Base-by-base conservation (phyloP, 2,329 filamentous ascomycete genomes). In the Ophiostoma perfectum region DNA sequence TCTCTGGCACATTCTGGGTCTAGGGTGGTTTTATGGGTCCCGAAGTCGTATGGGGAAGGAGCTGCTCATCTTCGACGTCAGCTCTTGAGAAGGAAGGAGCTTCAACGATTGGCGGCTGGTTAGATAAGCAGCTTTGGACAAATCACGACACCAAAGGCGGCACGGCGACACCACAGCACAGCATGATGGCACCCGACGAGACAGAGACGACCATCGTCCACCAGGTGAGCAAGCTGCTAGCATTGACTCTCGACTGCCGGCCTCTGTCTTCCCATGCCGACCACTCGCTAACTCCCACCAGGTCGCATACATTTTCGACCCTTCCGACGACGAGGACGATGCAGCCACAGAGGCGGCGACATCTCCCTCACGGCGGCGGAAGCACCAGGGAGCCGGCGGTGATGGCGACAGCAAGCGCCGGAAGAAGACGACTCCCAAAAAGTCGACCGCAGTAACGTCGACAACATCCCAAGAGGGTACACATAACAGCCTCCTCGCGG, bases 301-400 rank as follows among this genome's bases (percentile, higher is more conserved):
- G 87, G 82, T 83, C 64, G 85, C 86, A 68, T 90, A 87, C 75
- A 78, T 90, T 71, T 90, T 88, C 76, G 81, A 83, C 70, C 83
- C 86, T 69, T 77, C 81, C 62, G 78, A 80, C 69, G 76, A 78
- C 42, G 78, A 75, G 66, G 71, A 75, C 60, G 73, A 72, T 27
- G 38, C 66, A 62, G 27, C 41, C 47, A 14, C 60, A 14, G 27
- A n/a, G 9, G 14, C 47, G 45, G n/a, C 45, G 47, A 7, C 47
- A 16, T 9, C 58, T 58, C 4, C 66, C 27, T 49, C 68, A 36
- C n/a, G 41, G 16, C 68, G 47, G 41, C 18, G 52, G n/a, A 64
- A 64, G 63, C 9, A 18, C 4, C 14, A 44, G 9, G 39, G 58
- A 5, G 2, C 38, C 16, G 66, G 8, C 16, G 44, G 6, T 36